Conservation (phyloP, 441 rosid species). For the Viola pubescens region DNA sequence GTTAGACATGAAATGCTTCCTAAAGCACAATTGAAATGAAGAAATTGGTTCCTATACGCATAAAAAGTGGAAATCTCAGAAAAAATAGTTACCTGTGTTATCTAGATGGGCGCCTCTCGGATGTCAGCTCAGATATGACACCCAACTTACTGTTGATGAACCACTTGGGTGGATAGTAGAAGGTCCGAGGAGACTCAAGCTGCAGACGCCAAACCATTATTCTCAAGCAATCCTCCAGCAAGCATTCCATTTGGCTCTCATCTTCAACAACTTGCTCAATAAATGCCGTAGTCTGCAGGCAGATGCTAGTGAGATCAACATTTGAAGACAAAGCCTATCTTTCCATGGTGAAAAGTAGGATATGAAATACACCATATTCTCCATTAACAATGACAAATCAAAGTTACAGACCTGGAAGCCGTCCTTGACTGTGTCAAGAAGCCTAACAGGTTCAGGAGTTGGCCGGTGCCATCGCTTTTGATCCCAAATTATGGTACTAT, state of each 20-base stretch:
- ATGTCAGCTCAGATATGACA: constrained; percentile 21
- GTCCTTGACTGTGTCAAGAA: constrained; percentile 33
- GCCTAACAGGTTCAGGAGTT: constrained; percentile 43
- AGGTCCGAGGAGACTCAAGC: constrained; percentile 19
- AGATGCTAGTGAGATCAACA: constrained; percentile 5
- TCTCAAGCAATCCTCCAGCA: constrained; percentile 34
- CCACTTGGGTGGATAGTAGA: constrained; percentile 44
- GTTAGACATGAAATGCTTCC: not conserved
- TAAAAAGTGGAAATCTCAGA: not conserved
- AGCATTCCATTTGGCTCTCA: constrained; percentile 67
- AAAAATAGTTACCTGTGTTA: constrained; percentile 21
- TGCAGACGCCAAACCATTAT: constrained; percentile 48
- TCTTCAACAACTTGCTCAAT: constrained; percentile 60
- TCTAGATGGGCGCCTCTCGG: constrained; percentile 11
- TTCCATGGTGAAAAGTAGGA: not conserved
- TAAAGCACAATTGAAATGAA: not conserved
- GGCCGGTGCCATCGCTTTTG: constrained; percentile 55
- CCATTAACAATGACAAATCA: not conserved
- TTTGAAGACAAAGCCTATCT: constrained; percentile 2
- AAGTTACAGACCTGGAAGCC: constrained; percentile 34
- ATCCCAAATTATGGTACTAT: constrained; percentile 64
- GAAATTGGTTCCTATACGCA: not conserved
- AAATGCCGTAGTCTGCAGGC: constrained; percentile 38
- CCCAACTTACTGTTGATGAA: constrained; percentile 36
- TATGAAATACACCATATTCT: not conserved